These are phyloP conservation scores for Trypanosoma mega DNA, from an alignment of 208 protist species.

Conservation along the genomic window DNA sequence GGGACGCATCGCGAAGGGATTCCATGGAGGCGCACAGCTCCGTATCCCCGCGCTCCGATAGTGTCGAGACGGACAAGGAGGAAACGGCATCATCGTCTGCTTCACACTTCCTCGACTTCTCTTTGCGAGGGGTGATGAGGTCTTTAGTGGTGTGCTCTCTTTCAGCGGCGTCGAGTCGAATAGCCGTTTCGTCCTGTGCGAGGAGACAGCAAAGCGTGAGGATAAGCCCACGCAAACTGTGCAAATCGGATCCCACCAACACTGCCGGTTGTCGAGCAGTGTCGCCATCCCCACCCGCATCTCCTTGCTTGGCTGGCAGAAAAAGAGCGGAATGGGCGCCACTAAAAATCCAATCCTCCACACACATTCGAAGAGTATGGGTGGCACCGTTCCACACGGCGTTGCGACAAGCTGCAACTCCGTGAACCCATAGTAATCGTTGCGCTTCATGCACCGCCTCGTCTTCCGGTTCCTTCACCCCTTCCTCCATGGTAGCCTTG, in stretches of 20 bases:
- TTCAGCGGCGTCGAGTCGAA: neutral
- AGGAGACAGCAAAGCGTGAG: slow-evolving; percentile 20
- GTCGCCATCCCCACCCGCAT: neutral
- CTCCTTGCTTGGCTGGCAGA: neutral
- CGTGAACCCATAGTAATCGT: slow-evolving; percentile 23
- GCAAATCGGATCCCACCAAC: slow-evolving; percentile 9
- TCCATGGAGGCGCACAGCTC: slow-evolving; percentile 8
- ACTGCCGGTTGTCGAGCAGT: neutral
- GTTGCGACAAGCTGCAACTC: slow-evolving; percentile 23
- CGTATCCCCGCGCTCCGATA: slow-evolving; percentile 6
- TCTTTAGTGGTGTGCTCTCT: neutral
- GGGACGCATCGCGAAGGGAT: slow-evolving; percentile 2
- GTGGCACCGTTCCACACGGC: slow-evolving; percentile 26
- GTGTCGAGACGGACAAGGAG: neutral
- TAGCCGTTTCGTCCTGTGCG: slow-evolving; percentile 14
- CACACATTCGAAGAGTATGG: slow-evolving; percentile 4
- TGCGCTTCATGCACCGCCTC: neutral
- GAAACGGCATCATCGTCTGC: slow-evolving; percentile 6
- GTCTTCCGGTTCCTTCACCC: neutral
- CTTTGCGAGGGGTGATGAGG: neutral
- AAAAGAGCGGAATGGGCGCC: slow-evolving; percentile 13
- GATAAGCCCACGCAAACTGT: slow-evolving; percentile 6
- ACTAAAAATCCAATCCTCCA: slow-evolving; percentile 20
- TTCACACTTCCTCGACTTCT: neutral
- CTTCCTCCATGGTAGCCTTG: neutral